Base-by-base conservation (phyloP, 2,329 filamentous ascomycete species). In the Penicillium sp. region DNA sequence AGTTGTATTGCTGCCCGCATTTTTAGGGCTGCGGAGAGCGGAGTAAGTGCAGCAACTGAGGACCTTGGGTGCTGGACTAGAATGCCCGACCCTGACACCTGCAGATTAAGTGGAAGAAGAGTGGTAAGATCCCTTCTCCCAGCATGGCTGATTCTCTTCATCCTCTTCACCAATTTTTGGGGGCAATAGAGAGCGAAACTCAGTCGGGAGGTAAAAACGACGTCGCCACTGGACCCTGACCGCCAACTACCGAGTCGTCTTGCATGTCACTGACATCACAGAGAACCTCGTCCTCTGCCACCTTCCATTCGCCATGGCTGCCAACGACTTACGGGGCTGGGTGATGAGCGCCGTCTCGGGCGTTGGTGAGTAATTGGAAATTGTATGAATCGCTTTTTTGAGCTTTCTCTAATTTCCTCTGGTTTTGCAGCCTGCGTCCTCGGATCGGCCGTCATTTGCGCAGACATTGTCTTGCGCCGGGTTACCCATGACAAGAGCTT, bases 281-380 rank as follows among this genome's bases (percentile, higher is more conserved):
- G 57, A 13, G 43, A 16, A 2, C 57, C 54, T 40, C 37, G 14
- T 55, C 38, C 16, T 55, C 59, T 62, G 54, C 57, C 59, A 55
- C 52, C 52, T 64, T 52, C 53, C 49, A 59, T 57, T 59, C 65
- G 70, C 58, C 59, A 80, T 84, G 82, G 76, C 71, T 58, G 72
- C 90, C 66, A 95, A 94, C 80, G 94, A 98, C 80, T 89, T 89
- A 65, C 87, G 93, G 65, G 94, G 95, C 71, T 98, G 94, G 94
- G 89, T 98, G 69, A 92, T 98, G 90, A 84, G 86, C 65, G 88
- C 84, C 71, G 83, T 93, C 66, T 92, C 93, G 77, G 96, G 93
- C 73, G 87, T 93, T 73, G 87, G 87, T 89, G 77, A 65, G 75
- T 72, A 40, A 35, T 70, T 53, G 70, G 45, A 43, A 14, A 26